These are phyloP conservation scores for Paxillus ammoniavirescens DNA, from an alignment of 768 basidiomycete genomes.

Conservation along the genomic window DNA sequence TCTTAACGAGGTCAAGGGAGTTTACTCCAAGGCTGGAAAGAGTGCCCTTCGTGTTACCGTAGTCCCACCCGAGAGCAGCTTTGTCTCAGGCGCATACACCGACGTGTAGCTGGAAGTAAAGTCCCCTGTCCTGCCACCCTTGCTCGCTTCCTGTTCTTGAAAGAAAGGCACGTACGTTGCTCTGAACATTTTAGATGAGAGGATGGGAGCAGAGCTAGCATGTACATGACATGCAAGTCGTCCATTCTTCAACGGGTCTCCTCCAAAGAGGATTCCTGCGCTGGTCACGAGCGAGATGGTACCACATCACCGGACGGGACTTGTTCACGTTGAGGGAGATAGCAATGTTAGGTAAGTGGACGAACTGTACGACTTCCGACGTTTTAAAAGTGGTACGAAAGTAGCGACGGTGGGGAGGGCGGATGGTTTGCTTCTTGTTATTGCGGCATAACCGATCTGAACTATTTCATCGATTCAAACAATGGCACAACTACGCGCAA, in stretches of 20 bases:
- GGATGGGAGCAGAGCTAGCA: not conserved
- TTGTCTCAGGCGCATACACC: not conserved
- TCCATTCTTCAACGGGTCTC: conserved; percentile 12
- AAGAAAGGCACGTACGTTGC: not conserved
- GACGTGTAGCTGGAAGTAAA: not conserved
- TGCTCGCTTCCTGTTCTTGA: not conserved
- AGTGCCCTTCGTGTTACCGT: conserved; percentile 15
- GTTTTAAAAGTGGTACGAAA: conserved; percentile 3
- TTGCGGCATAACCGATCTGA: no score
- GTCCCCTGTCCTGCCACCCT: not conserved
- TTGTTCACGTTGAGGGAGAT: not conserved
- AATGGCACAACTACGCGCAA: no score
- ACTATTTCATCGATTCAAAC: no score
- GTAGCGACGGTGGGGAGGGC: not conserved
- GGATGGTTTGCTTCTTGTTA: not conserved
- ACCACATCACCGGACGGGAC: conserved; percentile 3
- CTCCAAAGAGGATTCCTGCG: conserved; percentile 4
- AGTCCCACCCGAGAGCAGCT: not conserved
- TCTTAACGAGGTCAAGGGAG: not conserved
- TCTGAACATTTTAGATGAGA: not conserved
- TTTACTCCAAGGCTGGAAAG: not conserved
- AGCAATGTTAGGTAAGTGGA: not conserved
- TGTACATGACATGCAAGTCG: conserved; percentile 5
- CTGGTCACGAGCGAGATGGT: not conserved
- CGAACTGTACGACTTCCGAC: not conserved